These are phyloP conservation scores for Oidium heveae DNA, from an alignment of 2,329 filamentous ascomycete species.

Conservation along the genomic window DNA sequence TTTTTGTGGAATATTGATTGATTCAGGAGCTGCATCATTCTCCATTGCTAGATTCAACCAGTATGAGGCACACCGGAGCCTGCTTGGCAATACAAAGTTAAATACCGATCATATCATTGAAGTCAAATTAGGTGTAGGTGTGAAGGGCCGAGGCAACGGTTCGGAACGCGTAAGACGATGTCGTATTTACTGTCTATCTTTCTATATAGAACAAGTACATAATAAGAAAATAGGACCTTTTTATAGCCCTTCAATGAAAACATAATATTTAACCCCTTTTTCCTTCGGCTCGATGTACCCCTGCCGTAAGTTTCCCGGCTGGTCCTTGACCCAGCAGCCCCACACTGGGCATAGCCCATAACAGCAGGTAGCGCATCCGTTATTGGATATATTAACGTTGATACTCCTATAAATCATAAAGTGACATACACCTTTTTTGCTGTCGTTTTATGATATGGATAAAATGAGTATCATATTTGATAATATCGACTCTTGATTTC, in stretches of 20 bases:
- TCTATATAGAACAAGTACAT: too few relatives aligned
- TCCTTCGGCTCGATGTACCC: too few relatives aligned
- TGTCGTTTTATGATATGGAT: background rate
- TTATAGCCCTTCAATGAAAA: too few relatives aligned
- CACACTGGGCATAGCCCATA: too few relatives aligned
- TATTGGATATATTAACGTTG: background rate
- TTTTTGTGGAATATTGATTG: constrained; percentile 1
- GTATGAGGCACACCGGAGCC: background rate
- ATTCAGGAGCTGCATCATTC: background rate
- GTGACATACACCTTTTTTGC: background rate
- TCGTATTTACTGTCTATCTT: too few relatives aligned
- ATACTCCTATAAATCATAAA: background rate
- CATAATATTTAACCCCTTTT: too few relatives aligned
- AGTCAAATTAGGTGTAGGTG: background rate
- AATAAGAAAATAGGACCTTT: too few relatives aligned
- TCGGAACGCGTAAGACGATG: too few relatives aligned
- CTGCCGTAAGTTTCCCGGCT: too few relatives aligned
- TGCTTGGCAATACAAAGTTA: background rate
- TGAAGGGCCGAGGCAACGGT: too few relatives aligned
- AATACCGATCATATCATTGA: background rate
- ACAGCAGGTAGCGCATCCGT: background rate
- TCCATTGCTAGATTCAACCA: background rate
- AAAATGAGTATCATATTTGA: background rate
- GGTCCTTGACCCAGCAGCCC: too few relatives aligned
- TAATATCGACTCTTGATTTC: background rate